Evolutionary conservation across 1,139 yeast species (phyloP), one percentile per base, ranked within the genome.

Genomic region (Taphrina betulina): DNA sequence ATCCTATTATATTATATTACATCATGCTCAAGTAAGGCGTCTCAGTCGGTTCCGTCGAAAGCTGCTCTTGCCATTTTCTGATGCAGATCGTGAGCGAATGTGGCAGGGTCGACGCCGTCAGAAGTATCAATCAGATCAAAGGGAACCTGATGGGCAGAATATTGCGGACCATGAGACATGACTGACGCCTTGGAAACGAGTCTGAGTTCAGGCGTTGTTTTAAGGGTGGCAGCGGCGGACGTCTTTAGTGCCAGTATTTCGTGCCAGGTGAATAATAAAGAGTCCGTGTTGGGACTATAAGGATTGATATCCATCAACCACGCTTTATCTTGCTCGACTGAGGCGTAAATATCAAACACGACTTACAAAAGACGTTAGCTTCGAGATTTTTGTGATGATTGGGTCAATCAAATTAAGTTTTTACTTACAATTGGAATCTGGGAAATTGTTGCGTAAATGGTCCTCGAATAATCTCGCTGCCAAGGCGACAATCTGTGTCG

Each of bases 121-220:
- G 87, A 76, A 0, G 96, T 96, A 67, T 88, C 94, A 3, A 92
- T 83, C 28, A 94, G 81, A 64, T 92, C 99, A 54, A 79, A 75
- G 0, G 99, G 98, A 1, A 92, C 96, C 65, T 85, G 90, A 66
- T 84, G 88, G 65, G 90, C 95, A 2, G 95, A 80, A 66, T 86
- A 92, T 63, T 84, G 85, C 0, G 81, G 72, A 0, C 87, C 83
- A 71, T 89, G 87, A 0, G 86, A 84, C 24, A 85, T 75, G 16
- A 58, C 52, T 42, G 62, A 55, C 58, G 84, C 81, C 63, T 80
- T 78, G 1, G 81, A 76, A 10, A 92, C 82, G 10, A 90, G 69
- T 41, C 97, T 72, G n/a, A 90, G 67, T 46, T 80, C 82, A 31
- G 74, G 75, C 1, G 69, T 71, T 7, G 8, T n/a, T 16, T 24